A percentile compares a stretch with the other conserved stretches of the same genome.
Conservation (phyloP, 495 filamentous ascomycete genomes). For the Gamarada debralockiae region DNA sequence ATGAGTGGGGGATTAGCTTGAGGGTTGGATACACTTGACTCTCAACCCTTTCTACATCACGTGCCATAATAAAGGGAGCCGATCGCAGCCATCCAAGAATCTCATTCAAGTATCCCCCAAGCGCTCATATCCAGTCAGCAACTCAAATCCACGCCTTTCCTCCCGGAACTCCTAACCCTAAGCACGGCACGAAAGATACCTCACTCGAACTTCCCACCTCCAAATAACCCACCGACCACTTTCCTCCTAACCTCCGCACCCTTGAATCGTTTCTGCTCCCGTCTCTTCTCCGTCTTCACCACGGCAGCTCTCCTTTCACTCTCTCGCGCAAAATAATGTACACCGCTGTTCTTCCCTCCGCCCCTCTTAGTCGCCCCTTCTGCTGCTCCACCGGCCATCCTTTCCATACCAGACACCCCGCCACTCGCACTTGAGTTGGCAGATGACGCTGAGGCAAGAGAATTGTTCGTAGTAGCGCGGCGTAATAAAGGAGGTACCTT, state of each 20-base stretch:
- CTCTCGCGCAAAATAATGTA: conserved; percentile 81
- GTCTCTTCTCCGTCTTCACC: conserved; percentile 55
- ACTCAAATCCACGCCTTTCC: too few species aligned
- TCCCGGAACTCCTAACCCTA: conserved; percentile 2
- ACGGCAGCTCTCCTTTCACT: conserved; percentile 55
- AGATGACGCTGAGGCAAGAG: conserved; percentile 35
- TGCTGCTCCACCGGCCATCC: conserved; percentile 30
- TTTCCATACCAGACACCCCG: conserved; percentile 29
- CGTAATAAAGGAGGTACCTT: conserved; percentile 76
- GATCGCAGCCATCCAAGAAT: too few species aligned
- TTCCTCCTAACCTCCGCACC: conserved; percentile 50
- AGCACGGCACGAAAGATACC: background rate
- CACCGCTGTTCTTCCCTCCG: conserved; percentile 63
- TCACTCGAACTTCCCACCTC: conserved; percentile 35
- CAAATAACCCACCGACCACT: conserved; percentile 48
- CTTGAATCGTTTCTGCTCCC: conserved; percentile 66
- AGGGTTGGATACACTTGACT: too few species aligned
- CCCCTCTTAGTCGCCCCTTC: conserved; percentile 33
- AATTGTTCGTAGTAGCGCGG: conserved; percentile 64
- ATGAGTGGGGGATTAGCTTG: too few species aligned
- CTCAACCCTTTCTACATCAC: too few species aligned
- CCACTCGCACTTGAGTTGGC: conserved; percentile 20
- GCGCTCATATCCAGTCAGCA: too few species aligned
- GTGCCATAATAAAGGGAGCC: too few species aligned
- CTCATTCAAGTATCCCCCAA: too few species aligned